Evolutionary conservation across 2,329 filamentous ascomycete species (phyloP).

Genomic region (Ophiostoma pallidulum): DNA sequence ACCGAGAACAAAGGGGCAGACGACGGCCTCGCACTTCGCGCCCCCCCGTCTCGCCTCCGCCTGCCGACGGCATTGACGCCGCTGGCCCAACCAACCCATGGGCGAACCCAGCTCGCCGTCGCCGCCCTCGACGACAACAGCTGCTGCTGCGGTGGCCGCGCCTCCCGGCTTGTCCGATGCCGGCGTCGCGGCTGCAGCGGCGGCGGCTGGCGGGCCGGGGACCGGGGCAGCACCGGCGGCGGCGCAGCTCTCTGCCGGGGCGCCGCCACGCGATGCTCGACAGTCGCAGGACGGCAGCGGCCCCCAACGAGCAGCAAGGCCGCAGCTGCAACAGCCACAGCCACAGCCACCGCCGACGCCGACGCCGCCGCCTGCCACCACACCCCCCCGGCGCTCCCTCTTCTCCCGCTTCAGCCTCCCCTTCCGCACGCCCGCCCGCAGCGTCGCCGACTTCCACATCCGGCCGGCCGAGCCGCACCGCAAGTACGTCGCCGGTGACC

Average conservation of each 20-base stretch:
- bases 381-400: conserved; percentile 29
- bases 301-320: background rate
- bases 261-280: too few species aligned
- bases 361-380: conserved; percentile 30
- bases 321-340: background rate
- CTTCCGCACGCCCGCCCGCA: conserved; percentile 45
- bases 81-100: conserved; percentile 8
- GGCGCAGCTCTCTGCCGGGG: too few species aligned
- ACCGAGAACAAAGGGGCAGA: too few species aligned
- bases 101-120: conserved; percentile 13
- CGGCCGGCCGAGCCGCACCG: conserved; percentile 67
- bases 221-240: background rate
- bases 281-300: too few species aligned
- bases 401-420: conserved; percentile 45
- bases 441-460: conserved; percentile 70
- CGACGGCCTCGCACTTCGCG: too few species aligned
- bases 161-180: background rate
- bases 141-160: background rate
- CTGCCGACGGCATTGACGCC: too few species aligned
- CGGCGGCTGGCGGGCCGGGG: background rate
- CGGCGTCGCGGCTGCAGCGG: background rate
- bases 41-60: too few species aligned
- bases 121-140: conserved; percentile 11
- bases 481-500: conserved; percentile 65
- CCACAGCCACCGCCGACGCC: conserved; percentile 15